phyloP scores from a whole-genome alignment of 768 basidiomycete species.

The Lactarius akahatsu region DNA sequence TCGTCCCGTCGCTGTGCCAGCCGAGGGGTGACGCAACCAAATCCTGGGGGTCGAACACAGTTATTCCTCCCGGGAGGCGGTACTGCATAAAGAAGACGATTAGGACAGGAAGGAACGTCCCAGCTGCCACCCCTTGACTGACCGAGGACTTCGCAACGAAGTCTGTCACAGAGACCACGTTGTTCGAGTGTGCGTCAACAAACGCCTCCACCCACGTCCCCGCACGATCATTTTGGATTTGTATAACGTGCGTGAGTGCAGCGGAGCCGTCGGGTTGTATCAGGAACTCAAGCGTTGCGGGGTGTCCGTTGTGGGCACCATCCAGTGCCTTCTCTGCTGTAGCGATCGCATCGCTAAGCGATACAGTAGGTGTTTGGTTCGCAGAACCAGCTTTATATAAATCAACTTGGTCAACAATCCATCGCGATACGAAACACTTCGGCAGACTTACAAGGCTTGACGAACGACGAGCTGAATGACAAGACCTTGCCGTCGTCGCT shows the following conservation, averaged over 20 bases:
- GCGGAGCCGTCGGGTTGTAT: conserved; percentile 41
- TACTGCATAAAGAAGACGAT: conserved; percentile 35
- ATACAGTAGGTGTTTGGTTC: conserved; percentile 40
- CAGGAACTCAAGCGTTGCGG: conserved; percentile 43
- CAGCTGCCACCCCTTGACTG: conserved; percentile 23
- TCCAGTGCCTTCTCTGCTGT: conserved; percentile 40
- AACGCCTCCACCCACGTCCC: conserved; percentile 44
- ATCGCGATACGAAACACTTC: background rate
- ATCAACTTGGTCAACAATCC: background rate
- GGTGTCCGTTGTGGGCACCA: conserved; percentile 44
- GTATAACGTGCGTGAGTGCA: conserved; percentile 43
- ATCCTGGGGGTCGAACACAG: conserved; percentile 55
- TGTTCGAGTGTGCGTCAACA: conserved; percentile 56
- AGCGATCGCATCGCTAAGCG: conserved; percentile 39
- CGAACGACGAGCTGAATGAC: conserved; percentile 48
- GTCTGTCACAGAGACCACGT: conserved; percentile 51
- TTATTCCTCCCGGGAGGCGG: conserved; percentile 38
- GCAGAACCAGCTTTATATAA: conserved; percentile 26
- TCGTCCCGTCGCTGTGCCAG: conserved; percentile 47
- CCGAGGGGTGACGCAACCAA: conserved; percentile 52
- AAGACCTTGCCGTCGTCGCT: conserved; percentile 42
- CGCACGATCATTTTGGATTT: conserved; percentile 43
- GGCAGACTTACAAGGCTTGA: conserved; percentile 41
- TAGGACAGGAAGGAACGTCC: background rate
- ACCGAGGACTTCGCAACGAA: conserved; percentile 49